A percentile compares a stretch with the other conserved stretches of the same genome.
phyloP scores from a whole-genome alignment of 2,329 filamentous ascomycete species.

The Fusarium sp. region DNA sequence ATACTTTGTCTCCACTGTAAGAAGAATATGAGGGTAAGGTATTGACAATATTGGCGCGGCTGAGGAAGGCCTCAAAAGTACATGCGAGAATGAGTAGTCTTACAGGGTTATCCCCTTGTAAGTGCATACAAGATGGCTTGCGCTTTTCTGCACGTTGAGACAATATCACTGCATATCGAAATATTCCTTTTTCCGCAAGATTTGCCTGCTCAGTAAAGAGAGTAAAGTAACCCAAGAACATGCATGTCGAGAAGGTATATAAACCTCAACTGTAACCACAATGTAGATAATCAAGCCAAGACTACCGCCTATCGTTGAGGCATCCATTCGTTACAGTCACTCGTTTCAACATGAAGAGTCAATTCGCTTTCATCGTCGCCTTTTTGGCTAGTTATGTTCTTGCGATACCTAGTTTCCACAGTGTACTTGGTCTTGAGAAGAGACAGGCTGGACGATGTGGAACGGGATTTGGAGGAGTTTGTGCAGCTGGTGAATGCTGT shows the following conservation, averaged over 20 bases:
- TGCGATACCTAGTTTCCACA: not conserved
- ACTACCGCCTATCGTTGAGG: not conserved
- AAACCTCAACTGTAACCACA: not conserved
- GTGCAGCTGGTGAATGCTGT: slow-evolving; percentile 54
- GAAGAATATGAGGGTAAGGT: not conserved
- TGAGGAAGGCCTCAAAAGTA: not conserved
- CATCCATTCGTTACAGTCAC: slow-evolving; percentile 43
- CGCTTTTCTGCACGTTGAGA: not conserved
- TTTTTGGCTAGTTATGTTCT: slow-evolving; percentile 6
- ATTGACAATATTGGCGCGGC: slow-evolving; percentile 1
- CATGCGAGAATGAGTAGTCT: not conserved
- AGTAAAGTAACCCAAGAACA: too few relatives aligned
- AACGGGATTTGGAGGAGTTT: slow-evolving; percentile 51
- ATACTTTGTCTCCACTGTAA: too few relatives aligned
- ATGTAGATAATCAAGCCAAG: not conserved
- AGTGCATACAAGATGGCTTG: slow-evolving; percentile 2
- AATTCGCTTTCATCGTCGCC: slow-evolving; percentile 7
- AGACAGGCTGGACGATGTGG: slow-evolving; percentile 58
- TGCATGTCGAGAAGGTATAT: slow-evolving; percentile 6
- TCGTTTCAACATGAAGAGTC: slow-evolving; percentile 39
- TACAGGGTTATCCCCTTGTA: slow-evolving; percentile 1
- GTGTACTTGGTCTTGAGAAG: slow-evolving; percentile 21
- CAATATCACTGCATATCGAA: not conserved
- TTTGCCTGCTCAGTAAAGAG: too few relatives aligned
- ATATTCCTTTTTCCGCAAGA: not conserved